Evolutionary conservation across 73 alveolate genomes (phyloP).

Genomic region (Paraurostyla sp.): DNA sequence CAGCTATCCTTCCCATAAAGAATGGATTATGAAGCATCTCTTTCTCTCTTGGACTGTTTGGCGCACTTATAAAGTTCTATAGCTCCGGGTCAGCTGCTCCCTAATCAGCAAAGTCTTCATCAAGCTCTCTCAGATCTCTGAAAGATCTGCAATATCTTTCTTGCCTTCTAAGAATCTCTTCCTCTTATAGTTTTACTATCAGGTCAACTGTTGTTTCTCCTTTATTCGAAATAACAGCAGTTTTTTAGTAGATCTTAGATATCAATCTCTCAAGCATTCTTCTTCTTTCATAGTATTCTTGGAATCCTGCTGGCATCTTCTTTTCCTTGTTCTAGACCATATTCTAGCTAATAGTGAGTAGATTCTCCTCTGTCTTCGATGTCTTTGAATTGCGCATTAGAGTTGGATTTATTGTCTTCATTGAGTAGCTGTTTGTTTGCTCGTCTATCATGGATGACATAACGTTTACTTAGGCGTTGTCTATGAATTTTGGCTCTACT

Average conservation of each 20-base stretch:
- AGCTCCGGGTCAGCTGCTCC: slow-evolving; percentile 54
- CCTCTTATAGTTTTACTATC: slow-evolving; percentile 9
- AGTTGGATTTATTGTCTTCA: too few species aligned
- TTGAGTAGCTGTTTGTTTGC: background rate
- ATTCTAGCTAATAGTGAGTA: background rate
- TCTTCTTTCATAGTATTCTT: slow-evolving; percentile 49
- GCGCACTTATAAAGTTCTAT: slow-evolving; percentile 44
- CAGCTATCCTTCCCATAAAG: slow-evolving; percentile 55
- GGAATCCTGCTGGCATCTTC: background rate
- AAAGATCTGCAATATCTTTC: slow-evolving; percentile 39
- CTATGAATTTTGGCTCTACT: slow-evolving; percentile 52
- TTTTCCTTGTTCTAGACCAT: background rate
- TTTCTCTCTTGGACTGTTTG: slow-evolving; percentile 57
- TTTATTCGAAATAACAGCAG: background rate
- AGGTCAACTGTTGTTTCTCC: slow-evolving; percentile 9
- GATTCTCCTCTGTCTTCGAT: background rate
- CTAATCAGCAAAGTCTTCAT: slow-evolving; percentile 57
- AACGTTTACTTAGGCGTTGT: background rate
- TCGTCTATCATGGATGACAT: slow-evolving; percentile 39
- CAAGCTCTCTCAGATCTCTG: slow-evolving; percentile 55
- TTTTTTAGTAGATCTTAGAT: background rate
- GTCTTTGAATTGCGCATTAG: too few species aligned
- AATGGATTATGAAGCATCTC: slow-evolving; percentile 68
- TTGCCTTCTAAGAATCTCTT: background rate
- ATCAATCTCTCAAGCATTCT: slow-evolving; percentile 3